Evolutionary conservation across 2,329 filamentous ascomycete genomes (phyloP).

Genomic region (Claviceps pazoutovae): DNA sequence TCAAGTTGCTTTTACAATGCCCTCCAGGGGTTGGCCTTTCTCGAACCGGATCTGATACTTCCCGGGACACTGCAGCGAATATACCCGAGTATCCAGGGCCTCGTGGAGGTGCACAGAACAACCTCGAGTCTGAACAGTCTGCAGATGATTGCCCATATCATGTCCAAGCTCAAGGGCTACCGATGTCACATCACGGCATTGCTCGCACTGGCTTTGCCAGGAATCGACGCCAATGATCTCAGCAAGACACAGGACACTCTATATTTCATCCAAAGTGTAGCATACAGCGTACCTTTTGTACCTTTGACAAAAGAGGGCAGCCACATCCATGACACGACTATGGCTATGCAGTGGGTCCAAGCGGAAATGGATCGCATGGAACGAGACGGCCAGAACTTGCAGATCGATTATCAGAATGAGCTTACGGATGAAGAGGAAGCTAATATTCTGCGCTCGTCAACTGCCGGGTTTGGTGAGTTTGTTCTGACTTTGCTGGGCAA

Average conservation of each 20-base stretch:
- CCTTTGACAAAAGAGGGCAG: slow-evolving; percentile 49
- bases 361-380: slow-evolving; percentile 92
- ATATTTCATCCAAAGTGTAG: slow-evolving; percentile 88
- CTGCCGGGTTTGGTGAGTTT: slow-evolving; percentile 86
- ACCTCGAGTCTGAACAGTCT: slow-evolving; percentile 85
- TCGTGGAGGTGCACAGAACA: slow-evolving; percentile 94
- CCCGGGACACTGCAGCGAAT: slow-evolving; percentile 90
- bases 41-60: slow-evolving; percentile 83
- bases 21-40: slow-evolving; percentile 73
- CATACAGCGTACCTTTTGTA: slow-evolving; percentile 88
- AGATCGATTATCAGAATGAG: slow-evolving; percentile 73
- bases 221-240: slow-evolving; percentile 93
- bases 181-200: slow-evolving; percentile 90
- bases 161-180: slow-evolving; percentile 90
- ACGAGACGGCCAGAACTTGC: slow-evolving; percentile 66
- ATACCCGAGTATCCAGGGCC: slow-evolving; percentile 88
- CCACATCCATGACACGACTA: slow-evolving; percentile 54
- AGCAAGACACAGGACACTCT: slow-evolving; percentile 93
- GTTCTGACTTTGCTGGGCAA: slow-evolving; percentile 80
- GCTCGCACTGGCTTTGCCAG: slow-evolving; percentile 81
- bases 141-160: slow-evolving; percentile 81
- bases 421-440: slow-evolving; percentile 78
- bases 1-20: slow-evolving; percentile 87
- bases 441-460: slow-evolving; percentile 81
- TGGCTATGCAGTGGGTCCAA: slow-evolving; percentile 89